Percentiles rank a stretch among this genome's conserved stretches.
phyloP scores from a whole-genome alignment of 345 rosid genomes.

The Pugionium cornutum region DNA sequence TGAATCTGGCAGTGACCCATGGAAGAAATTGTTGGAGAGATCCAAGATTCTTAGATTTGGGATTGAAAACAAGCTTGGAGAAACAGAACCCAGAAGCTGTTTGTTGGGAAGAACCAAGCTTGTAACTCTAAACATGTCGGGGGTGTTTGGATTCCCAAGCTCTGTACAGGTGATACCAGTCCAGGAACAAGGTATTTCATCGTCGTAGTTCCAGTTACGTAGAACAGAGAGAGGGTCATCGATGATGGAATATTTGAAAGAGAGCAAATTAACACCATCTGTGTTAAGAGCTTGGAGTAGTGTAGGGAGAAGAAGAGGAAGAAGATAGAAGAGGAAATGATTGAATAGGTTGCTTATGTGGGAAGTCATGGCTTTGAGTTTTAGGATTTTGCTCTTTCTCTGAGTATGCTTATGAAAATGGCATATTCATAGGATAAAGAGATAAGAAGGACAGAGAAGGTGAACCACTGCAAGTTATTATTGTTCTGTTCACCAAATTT shows the following conservation, averaged over 20 bases:
- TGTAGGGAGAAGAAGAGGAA: constrained; percentile 31
- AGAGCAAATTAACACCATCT: constrained; percentile 65
- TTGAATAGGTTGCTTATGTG: constrained; percentile 22
- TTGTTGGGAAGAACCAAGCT: constrained; percentile 55
- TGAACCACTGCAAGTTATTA: constrained; percentile 55
- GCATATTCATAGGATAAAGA: constrained; percentile 41
- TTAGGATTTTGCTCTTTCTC: constrained; percentile 9
- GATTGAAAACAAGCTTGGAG: constrained; percentile 50
- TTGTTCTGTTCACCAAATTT: constrained; percentile 66
- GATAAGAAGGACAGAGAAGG: constrained; percentile 43
- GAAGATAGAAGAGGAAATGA: constrained; percentile 29
- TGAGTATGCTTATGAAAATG: constrained; percentile 22
- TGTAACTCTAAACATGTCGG: constrained; percentile 62
- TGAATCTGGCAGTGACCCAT: constrained; percentile 61
- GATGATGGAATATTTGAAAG: constrained; percentile 68
- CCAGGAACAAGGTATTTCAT: constrained; percentile 70
- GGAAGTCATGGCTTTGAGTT: constrained; percentile 42
- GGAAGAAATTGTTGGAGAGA: constrained; percentile 64
- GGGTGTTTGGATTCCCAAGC: constrained; percentile 43
- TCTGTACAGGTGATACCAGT: constrained; percentile 62
- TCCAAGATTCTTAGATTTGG: constrained; percentile 54
- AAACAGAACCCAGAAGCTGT: constrained; percentile 63
- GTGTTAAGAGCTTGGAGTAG: constrained; percentile 53
- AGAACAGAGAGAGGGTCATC: constrained; percentile 60
- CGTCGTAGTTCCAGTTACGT: constrained; percentile 65